phyloP scores from a whole-genome alignment of 202 grass and related monocot species.

The Panicum virgatum region DNA sequence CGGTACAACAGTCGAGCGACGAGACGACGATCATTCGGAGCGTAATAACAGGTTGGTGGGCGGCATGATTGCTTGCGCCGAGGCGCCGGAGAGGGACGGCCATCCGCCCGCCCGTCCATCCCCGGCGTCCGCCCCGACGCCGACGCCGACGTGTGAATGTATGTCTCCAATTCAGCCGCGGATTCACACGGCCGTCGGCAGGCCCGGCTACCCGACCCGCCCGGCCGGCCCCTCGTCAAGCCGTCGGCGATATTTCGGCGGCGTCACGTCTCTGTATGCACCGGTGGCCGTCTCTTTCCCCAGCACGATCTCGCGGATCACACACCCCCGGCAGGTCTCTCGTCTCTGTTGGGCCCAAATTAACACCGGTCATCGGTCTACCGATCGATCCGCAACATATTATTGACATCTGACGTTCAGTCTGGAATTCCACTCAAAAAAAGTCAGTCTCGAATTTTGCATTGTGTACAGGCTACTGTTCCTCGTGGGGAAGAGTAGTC shows the following conservation, averaged over 20 bases:
- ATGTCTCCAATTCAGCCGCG: neutral
- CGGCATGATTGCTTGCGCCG: neutral
- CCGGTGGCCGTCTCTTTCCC: conserved; percentile 13
- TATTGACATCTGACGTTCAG: neutral
- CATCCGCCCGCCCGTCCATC: no score
- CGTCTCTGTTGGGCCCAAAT: neutral
- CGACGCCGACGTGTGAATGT: conserved; percentile 32
- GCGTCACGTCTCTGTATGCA: neutral
- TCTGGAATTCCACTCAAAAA: no score
- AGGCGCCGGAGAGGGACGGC: conserved; percentile 34
- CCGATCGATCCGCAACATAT: no score
- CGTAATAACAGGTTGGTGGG: neutral
- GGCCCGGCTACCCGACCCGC: no score
- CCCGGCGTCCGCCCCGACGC: neutral
- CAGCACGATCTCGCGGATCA: neutral
- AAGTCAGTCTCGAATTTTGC: no score
- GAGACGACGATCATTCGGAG: neutral
- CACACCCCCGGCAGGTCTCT: neutral
- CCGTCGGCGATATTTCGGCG: neutral
- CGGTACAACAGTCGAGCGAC: neutral
- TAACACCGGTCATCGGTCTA: neutral
- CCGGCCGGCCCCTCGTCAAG: neutral
- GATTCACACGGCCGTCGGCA: conserved; percentile 18
- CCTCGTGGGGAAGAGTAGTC: no score
- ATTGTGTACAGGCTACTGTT: no score